Base-by-base conservation (phyloP, 2,329 filamentous ascomycete species). In the Penicillium brevicompactum region DNA sequence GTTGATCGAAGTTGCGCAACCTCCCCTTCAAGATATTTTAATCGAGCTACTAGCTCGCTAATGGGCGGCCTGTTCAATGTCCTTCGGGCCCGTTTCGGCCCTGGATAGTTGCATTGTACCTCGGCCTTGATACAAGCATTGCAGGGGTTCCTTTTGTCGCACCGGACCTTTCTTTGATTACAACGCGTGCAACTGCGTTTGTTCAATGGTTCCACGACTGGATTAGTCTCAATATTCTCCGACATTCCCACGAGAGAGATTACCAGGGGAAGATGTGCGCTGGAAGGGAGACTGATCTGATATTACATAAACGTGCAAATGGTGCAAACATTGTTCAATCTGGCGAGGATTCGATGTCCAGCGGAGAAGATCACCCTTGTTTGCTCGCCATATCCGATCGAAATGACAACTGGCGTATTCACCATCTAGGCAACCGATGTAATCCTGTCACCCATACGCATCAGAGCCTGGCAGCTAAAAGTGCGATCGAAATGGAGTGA, bases 101-200 rank as follows among this genome's bases (percentile, higher is more conserved):
- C 59, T 1, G 64, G 64, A 45, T 56, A 64, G 9, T 24, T 24
- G 44, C 66, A 67, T 41, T 59, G 40, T 4, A 43, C 44, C 3
- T 53, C 49, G 2, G 51, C 42, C 37, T 62, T 60, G 5, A 59
- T 14, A 38, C 64, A 67, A 1, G 44, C 31, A 3, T 24, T 38
- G 51, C 72, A 74, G 7, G 70, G 70, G n/a, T 64, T 37, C 27
- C 53, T 61, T 53, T 68, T 70, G 56, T 70, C 65, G 43, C 71
- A 75, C 13, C 67, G 64, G 18, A 74, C 57, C 49, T 74, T 74
- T 38, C 62, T 63, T 22, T 62, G 58, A 52, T 68, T 67, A 59
- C 72, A 75, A 4, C 58, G 53, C n/a, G 53, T 50, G 42, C 71
- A 74, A 40, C 66, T 68, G 16, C 62, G 61, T 41, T 58, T 61